Evolutionary conservation across 1,284 basidiomycete genomes (phyloP).

Genomic region (Cerioporus squamosus): DNA sequence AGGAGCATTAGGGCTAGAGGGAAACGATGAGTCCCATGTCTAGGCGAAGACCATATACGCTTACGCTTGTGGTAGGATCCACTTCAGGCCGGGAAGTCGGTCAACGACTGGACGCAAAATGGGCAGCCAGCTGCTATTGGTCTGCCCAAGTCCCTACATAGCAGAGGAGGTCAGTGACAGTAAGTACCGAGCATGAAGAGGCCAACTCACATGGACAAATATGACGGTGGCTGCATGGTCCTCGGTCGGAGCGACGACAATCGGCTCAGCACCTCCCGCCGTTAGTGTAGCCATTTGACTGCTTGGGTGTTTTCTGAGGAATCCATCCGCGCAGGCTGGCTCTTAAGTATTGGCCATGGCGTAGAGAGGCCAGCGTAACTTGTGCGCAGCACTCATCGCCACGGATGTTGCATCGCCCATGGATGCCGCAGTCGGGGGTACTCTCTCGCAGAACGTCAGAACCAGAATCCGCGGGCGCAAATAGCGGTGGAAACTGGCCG

Average conservation of each 20-base stretch:
- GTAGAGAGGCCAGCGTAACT: constrained; percentile 10
- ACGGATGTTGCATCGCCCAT: constrained; percentile 24
- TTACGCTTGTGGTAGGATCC: constrained; percentile 50
- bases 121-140: constrained; percentile 38
- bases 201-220: constrained; percentile 40
- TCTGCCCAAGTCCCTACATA: constrained; percentile 46
- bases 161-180: neutral
- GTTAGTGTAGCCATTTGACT: constrained; percentile 13
- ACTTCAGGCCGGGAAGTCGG: constrained; percentile 43
- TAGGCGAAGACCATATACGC: constrained; percentile 9
- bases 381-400: constrained; percentile 27
- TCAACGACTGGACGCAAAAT: constrained; percentile 38
- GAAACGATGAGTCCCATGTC: neutral
- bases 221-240: constrained; percentile 37
- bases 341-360: constrained; percentile 7
- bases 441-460: constrained; percentile 1
- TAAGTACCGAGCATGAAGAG: neutral
- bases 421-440: constrained; percentile 22
- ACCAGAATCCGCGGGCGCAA: constrained; percentile 1
- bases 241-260: constrained; percentile 18
- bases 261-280: neutral
- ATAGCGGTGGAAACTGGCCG: constrained; percentile 6
- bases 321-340: neutral
- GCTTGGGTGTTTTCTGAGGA: neutral
- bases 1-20: constrained; percentile 27